Evolutionary conservation across 768 basidiomycete genomes (phyloP).

Genomic region (Termitomyces eurrhizus): DNA sequence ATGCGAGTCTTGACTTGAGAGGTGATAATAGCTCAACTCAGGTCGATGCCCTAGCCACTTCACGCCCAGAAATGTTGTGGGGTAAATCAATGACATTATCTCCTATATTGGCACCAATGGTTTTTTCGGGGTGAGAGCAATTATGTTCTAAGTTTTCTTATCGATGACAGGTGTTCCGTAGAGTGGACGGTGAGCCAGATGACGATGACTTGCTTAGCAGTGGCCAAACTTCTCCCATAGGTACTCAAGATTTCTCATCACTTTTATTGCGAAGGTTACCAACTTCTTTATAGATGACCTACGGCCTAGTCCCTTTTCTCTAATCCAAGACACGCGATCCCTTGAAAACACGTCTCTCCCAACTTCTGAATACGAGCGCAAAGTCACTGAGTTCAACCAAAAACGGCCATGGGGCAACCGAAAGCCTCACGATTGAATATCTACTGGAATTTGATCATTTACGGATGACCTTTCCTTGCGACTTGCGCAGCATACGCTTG

Average conservation of each 20-base stretch:
- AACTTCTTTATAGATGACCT: slow-evolving; percentile 12
- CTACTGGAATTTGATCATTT: slow-evolving; percentile 39
- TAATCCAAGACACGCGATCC: too few species aligned
- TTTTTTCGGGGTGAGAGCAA: slow-evolving; percentile 23
- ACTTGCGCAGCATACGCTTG: slow-evolving; percentile 65
- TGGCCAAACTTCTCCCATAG: slow-evolving; percentile 70
- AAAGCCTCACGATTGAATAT: too few species aligned
- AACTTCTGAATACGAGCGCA: too few species aligned
- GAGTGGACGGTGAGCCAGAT: slow-evolving; percentile 24
- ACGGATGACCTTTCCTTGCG: slow-evolving; percentile 59
- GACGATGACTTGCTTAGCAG: slow-evolving; percentile 76
- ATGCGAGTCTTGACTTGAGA: slow-evolving; percentile 16
- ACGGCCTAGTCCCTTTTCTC: slow-evolving; percentile 19
- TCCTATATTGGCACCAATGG: slow-evolving; percentile 29
- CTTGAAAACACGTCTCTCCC: too few species aligned
- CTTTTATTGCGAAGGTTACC: neutral
- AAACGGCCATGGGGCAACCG: too few species aligned
- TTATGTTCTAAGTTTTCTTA: neutral
- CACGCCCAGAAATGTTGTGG: slow-evolving; percentile 7
- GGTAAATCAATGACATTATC: slow-evolving; percentile 22
- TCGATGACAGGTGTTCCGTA: neutral
- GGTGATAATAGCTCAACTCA: slow-evolving; percentile 2
- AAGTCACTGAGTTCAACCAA: too few species aligned
- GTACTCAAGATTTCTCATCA: slow-evolving; percentile 26
- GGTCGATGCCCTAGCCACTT: slow-evolving; percentile 5